phyloP scores from a whole-genome alignment of 192 early-diverging fungal genomes.

The Chytriomyces sp. region DNA sequence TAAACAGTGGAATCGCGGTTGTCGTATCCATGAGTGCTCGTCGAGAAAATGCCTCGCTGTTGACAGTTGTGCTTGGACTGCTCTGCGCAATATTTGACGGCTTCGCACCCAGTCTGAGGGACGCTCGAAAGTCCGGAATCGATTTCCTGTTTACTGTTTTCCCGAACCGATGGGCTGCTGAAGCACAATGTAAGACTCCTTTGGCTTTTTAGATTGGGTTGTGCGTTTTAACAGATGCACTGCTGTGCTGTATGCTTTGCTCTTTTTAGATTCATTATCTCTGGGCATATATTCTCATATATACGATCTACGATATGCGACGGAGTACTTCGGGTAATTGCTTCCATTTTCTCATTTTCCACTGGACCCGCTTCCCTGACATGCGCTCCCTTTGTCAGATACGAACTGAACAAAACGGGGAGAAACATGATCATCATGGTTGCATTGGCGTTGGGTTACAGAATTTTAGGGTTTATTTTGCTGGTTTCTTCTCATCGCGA shows the following conservation, averaged over 20 bases:
- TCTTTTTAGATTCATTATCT: constrained; percentile 41
- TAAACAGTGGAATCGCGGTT: constrained; percentile 40
- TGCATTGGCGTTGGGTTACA: constrained; percentile 36
- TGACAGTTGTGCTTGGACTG: constrained; percentile 40
- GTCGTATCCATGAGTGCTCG: constrained; percentile 44
- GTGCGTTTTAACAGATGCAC: too few species aligned
- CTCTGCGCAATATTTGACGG: constrained; percentile 54
- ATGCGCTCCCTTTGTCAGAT: background rate
- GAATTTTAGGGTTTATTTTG: constrained; percentile 44
- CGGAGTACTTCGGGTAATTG: background rate
- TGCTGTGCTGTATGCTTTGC: constrained; percentile 33
- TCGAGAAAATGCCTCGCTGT: constrained; percentile 43
- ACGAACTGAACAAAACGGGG: constrained; percentile 26
- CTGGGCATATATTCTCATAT: constrained; percentile 11
- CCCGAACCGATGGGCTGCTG: constrained; percentile 32
- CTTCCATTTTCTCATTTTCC: background rate
- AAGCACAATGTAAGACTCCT: constrained; percentile 28
- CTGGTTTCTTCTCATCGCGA: constrained; percentile 44
- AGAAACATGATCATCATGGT: constrained; percentile 44
- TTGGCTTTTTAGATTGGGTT: background rate
- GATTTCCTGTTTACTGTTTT: constrained; percentile 26
- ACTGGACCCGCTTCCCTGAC: background rate
- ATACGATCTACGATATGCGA: background rate
- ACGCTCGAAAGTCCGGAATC: constrained; percentile 31
- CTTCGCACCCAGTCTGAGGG: constrained; percentile 40